phyloP scores from a whole-genome alignment of 2,329 filamentous ascomycete genomes.

The Paraphoma chrysanthemicola region DNA sequence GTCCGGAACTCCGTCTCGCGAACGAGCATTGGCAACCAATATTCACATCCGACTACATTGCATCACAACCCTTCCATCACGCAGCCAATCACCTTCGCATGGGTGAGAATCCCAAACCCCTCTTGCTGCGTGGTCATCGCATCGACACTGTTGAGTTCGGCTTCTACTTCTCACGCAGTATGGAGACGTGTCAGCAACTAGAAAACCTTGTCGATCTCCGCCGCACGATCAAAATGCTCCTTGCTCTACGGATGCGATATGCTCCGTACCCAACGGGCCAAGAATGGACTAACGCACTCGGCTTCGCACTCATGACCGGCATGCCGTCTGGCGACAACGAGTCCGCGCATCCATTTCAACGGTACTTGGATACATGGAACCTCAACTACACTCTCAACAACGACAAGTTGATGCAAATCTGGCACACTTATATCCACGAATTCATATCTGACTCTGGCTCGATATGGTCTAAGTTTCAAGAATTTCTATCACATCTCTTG shows the following conservation, averaged over 20 bases:
- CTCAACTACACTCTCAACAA: background rate
- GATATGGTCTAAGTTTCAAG: background rate
- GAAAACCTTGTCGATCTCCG: background rate
- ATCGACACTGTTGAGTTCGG: background rate
- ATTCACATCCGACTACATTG: background rate
- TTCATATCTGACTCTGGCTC: background rate
- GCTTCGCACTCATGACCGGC: constrained; percentile 1
- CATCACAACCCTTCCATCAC: constrained; percentile 1
- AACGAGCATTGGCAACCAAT: background rate
- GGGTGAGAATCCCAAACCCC: background rate
- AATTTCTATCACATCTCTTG: background rate
- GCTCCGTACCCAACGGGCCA: constrained; percentile 1
- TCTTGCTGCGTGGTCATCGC: constrained; percentile 4
- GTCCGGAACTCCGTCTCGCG: background rate
- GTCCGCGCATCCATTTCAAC: constrained; percentile 2
- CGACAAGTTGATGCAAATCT: background rate
- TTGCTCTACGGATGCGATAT: background rate
- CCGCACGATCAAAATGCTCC: background rate
- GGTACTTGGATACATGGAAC: background rate
- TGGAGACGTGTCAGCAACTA: background rate
- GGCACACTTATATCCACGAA: background rate
- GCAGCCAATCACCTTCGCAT: background rate
- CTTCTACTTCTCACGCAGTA: background rate
- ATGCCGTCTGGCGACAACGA: background rate
- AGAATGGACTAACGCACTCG: background rate